Conservation (phyloP, 768 basidiomycete species). For the Amanita inopinata region DNA sequence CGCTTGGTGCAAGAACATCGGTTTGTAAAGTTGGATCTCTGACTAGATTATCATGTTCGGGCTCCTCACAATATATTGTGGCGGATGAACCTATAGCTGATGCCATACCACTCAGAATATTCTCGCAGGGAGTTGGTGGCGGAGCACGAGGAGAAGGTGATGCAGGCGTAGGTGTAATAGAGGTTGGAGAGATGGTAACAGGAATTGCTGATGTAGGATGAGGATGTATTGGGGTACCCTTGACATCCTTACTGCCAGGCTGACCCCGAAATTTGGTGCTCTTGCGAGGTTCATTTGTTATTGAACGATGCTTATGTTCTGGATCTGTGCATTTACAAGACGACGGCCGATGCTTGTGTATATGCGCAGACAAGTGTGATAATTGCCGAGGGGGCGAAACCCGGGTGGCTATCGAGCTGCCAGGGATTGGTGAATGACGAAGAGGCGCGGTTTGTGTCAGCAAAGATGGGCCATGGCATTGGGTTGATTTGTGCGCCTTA, state of each 20-base stretch:
- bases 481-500: slow-evolving; percentile 11
- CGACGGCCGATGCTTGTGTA: slow-evolving; percentile 23
- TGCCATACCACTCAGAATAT: background rate
- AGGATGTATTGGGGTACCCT: slow-evolving; percentile 11
- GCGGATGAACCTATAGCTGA: background rate
- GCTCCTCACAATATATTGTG: background rate
- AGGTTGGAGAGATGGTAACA: slow-evolving; percentile 14
- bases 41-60: background rate
- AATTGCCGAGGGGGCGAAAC: slow-evolving; percentile 29
- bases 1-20: slow-evolving; percentile 8
- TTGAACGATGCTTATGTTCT: slow-evolving; percentile 14
- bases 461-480: slow-evolving; percentile 32
- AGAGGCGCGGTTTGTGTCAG: slow-evolving; percentile 57
- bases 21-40: background rate
- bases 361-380: slow-evolving; percentile 32
- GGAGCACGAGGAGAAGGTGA: slow-evolving; percentile 23
- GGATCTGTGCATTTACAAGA: slow-evolving; percentile 20
- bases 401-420: slow-evolving; percentile 19
- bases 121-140: slow-evolving; percentile 13
- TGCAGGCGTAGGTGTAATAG: slow-evolving; percentile 20
- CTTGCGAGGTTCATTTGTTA: slow-evolving; percentile 11
- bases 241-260: background rate
- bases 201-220: slow-evolving; percentile 12
- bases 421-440: slow-evolving; percentile 20
- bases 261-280: slow-evolving; percentile 16